A percentile compares a stretch with the other conserved stretches of the same genome.
Conservation (phyloP, 139 green algal genomes). For the Asterochloris erici region DNA sequence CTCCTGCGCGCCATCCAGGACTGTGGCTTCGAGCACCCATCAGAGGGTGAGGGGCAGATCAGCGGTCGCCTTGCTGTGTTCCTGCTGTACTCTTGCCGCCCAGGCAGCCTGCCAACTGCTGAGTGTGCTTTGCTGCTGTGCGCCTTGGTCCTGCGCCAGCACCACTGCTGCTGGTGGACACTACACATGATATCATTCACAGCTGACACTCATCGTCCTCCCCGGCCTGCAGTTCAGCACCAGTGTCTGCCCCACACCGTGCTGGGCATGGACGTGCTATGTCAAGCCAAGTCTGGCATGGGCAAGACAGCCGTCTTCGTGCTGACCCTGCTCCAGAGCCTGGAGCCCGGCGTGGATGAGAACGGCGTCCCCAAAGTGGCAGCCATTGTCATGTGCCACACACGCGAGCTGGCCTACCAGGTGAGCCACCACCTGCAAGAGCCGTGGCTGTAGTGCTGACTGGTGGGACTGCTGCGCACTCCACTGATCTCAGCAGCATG, state of each 20-base stretch:
- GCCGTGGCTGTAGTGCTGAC: too few species aligned
- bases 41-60: slow-evolving; percentile 76
- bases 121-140: neutral
- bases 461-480: too few species aligned
- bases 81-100: too few species aligned
- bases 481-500: too few species aligned
- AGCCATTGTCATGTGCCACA: slow-evolving; percentile 96
- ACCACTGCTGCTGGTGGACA: too few species aligned
- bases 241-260: slow-evolving; percentile 99
- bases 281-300: slow-evolving; percentile 99
- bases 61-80: too few species aligned
- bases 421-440: slow-evolving; percentile 24
- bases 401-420: slow-evolving; percentile 97
- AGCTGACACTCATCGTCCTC: too few species aligned
- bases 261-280: slow-evolving; percentile 96
- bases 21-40: slow-evolving; percentile 99
- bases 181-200: too few species aligned
- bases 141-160: too few species aligned
- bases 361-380: slow-evolving; percentile 57
- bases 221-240: slow-evolving; percentile 88
- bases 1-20: slow-evolving; percentile 93
- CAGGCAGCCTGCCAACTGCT: too few species aligned
- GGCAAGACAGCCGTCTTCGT: slow-evolving; percentile 99
- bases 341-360: slow-evolving; percentile 55
- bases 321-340: slow-evolving; percentile 96